Evolutionary conservation across 2,329 filamentous ascomycete species (phyloP), one percentile per base, ranked within the genome.

Genomic region (Whalleya microplaca): DNA sequence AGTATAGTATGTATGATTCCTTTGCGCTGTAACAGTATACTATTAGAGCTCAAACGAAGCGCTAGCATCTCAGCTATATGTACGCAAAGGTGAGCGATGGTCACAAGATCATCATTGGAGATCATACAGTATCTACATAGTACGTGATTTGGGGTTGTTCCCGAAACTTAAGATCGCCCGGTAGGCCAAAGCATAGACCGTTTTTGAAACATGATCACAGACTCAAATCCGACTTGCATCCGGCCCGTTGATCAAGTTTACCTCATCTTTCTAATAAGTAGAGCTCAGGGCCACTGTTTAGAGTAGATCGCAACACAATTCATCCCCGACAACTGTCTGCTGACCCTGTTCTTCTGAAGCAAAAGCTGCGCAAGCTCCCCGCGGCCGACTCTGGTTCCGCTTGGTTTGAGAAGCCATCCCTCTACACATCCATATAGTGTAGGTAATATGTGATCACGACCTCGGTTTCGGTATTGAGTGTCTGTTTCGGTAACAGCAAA

Each of bases 71-170:
- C n/a, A n/a, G n/a, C n/a, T n/a, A n/a, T n/a, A n/a, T n/a, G n/a
- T n/a, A n/a, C n/a, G n/a, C n/a, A n/a, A n/a, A n/a, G n/a, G n/a
- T n/a, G 32, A 37, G 10, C 14, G 53, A 59, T 43, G 54, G 45
- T 61, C 20, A 42, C 45, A 20, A 27, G 52, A 44, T 56, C 50
- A 63, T 56, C 49, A 37, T 50, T 19, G 57, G 42, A 48, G 51
- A 58, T 61, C 55, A 61, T 60, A 56, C 60, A 54, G 23, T 41
- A 48, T 53, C 54, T 53, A 54, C 55, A 54, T 61, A 56, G 58
- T 27, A 9, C 9, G 23, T 4, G 23, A 9, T 27, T 9, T 27
- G 58, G 55, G 48, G 29, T 45, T 42, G 52, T 51, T 61, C 56
- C 49, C 51, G 50, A 56, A 61, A 61, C 55, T 60, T 42, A 48